Base-by-base conservation (phyloP, 2,329 filamentous ascomycete species). In the Onygenales sp. region DNA sequence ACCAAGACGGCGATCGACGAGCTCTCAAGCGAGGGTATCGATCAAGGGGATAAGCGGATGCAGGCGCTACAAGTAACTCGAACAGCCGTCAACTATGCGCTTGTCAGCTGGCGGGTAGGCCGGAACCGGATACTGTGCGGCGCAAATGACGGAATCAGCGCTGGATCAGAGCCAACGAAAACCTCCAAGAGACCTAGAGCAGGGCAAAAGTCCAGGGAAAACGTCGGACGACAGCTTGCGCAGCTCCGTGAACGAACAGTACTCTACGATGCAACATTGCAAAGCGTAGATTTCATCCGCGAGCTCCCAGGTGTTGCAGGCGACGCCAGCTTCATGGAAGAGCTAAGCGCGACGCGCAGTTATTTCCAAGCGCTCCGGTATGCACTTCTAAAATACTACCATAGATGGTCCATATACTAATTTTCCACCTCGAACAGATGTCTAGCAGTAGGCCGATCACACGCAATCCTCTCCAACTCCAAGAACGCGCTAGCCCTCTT, bases 1-100 rank as follows among this genome's bases (percentile, higher is more conserved):
- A 93, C 91, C 0, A 94, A 95, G 70, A 84, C 87, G 61, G 90
- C 90, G 9, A 95, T 96, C 55, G 92, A 97, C 59, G 93, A 97
- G 68, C 76, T 96, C 54, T 81, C 82, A 50, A 84, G 81, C 55
- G 93, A 98, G 67, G 87, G 89, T 1, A 82, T 95, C 11, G 81
- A 88, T 21, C 87, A 89, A 66, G 84, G 89, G 54, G 92, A 98
- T 64, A 74, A 82, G 38, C 83, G 89, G 54, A 90, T 98, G 84
- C 93, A 98, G 71, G 85, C 90, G 61, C 75, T 98, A 45, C 91
- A 95, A 60, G 86, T 98, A 55, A 95, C 91, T 3, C 86, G 87
- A 57, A 94, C 94, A 0, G 90, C 92, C 1, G 89, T 97, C 54
- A 95, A 93, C 69, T 97, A 95, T 68, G 88, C 89, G 60, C 83